A percentile compares a stretch with the other conserved stretches of the same genome.
Conservation (phyloP, 2,329 filamentous ascomycete genomes). For the Sordariomycetes sp. region DNA sequence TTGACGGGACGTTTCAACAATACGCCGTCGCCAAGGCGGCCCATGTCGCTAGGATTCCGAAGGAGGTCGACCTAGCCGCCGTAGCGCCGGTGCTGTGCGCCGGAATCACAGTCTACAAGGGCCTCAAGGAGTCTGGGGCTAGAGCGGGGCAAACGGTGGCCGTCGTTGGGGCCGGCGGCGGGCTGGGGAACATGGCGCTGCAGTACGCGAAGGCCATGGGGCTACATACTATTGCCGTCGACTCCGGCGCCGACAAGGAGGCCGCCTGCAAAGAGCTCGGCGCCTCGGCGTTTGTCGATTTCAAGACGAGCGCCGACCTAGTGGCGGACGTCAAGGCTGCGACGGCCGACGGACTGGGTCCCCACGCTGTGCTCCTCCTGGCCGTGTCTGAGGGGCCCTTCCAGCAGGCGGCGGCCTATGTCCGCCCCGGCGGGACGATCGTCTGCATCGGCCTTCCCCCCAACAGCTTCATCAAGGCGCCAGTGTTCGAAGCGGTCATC, state of each 20-base stretch:
- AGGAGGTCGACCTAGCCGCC: conserved; percentile 61
- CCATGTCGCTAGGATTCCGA: conserved; percentile 71
- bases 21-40: conserved; percentile 80
- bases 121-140: conserved; percentile 70
- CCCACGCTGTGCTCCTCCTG: conserved; percentile 76
- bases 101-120: conserved; percentile 82
- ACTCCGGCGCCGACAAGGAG: conserved; percentile 70
- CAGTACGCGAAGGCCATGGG: conserved; percentile 93
- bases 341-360: conserved; percentile 68
- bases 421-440: conserved; percentile 69
- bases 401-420: conserved; percentile 84
- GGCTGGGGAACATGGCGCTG: conserved; percentile 64
- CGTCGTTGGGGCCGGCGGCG: conserved; percentile 77
- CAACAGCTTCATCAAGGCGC: conserved; percentile 64
- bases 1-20: conserved; percentile 88
- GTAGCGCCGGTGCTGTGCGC: conserved; percentile 74
- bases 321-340: conserved; percentile 74
- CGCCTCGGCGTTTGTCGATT: conserved; percentile 67
- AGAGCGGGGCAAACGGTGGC: conserved; percentile 66
- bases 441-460: conserved; percentile 84
- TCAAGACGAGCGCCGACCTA: conserved; percentile 59
- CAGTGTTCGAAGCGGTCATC: conserved; percentile 81
- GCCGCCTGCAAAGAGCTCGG: conserved; percentile 58
- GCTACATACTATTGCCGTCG: conserved; percentile 66
- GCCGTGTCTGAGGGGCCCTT: conserved; percentile 86